phyloP scores from a whole-genome alignment of 116 monocot genomes.

The Zostera marina region DNA sequence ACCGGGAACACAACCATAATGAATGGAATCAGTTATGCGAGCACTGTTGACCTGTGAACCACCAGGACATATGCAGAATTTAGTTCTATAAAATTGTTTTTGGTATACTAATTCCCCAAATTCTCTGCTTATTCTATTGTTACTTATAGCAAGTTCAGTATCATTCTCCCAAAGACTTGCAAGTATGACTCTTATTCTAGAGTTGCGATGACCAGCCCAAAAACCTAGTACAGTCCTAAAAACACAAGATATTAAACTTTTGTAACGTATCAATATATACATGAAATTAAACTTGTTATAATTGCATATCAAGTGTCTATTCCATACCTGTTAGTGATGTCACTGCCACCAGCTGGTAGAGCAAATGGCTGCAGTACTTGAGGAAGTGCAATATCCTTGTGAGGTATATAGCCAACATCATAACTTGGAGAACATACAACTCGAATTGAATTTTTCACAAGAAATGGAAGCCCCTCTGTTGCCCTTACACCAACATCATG shows the following conservation, averaged over 20 bases:
- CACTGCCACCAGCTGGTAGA: constrained; percentile 86
- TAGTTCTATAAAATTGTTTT: constrained; percentile 67
- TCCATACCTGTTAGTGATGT: constrained; percentile 68
- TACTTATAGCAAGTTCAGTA: constrained; percentile 92
- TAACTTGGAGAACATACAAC: constrained; percentile 95
- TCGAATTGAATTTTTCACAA: constrained; percentile 80
- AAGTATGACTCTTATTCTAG: constrained; percentile 91
- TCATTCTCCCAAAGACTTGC: constrained; percentile 96
- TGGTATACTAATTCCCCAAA: constrained; percentile 85
- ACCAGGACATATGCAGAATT: constrained; percentile 98
- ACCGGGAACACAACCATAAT: constrained; percentile 94
- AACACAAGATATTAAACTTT: neutral
- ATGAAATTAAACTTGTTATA: neutral
- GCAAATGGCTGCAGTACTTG: constrained; percentile 95
- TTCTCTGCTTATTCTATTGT: constrained; percentile 84
- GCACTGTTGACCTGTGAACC: constrained; percentile 99
- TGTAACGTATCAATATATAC: neutral
- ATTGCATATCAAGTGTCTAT: too few species aligned
- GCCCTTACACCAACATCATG: constrained; percentile 99
- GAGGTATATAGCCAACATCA: constrained; percentile 75
- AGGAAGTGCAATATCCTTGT: constrained; percentile 94
- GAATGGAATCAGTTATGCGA: constrained; percentile 85
- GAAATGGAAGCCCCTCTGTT: constrained; percentile 65
- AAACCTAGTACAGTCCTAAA: constrained; percentile 87
- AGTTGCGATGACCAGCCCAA: constrained; percentile 97